Evolutionary conservation across 176 grass and related monocot genomes (phyloP).

Genomic region (Oryza meyeriana): DNA sequence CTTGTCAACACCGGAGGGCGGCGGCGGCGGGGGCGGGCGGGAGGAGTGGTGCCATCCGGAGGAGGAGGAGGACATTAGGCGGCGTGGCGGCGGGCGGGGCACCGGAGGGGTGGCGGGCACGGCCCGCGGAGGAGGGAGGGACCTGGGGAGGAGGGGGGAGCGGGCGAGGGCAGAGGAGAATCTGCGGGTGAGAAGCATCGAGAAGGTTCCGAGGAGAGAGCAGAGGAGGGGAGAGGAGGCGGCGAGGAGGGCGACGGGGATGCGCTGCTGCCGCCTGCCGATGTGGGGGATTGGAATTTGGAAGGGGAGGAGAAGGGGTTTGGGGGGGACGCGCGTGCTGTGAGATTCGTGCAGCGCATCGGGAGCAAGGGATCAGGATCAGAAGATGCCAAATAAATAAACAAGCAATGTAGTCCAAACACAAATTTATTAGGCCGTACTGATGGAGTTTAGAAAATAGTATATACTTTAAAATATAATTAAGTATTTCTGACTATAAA

Average conservation of each 20-base stretch:
- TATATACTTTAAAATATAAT: no score
- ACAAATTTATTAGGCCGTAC: no score
- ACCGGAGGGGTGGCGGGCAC: slow-evolving; percentile 7
- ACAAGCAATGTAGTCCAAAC: no score
- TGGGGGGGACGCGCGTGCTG: background rate
- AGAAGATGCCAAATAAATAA: no score
- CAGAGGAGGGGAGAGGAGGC: background rate
- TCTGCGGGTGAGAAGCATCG: slow-evolving; percentile 62
- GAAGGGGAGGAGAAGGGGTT: background rate
- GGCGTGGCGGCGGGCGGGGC: background rate
- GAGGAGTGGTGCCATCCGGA: slow-evolving; percentile 43
- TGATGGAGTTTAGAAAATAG: no score
- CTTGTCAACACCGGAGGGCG: slow-evolving; percentile 45
- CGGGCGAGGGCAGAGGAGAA: slow-evolving; percentile 53
- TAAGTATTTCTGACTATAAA: no score
- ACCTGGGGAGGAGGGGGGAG: slow-evolving; percentile 31
- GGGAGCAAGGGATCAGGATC: background rate
- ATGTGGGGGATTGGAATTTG: slow-evolving; percentile 12
- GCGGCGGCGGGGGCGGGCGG: slow-evolving; percentile 35
- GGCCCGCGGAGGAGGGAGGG: slow-evolving; percentile 13
- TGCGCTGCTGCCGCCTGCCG: background rate
- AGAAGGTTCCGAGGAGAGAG: slow-evolving; percentile 12
- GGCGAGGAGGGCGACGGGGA: background rate
- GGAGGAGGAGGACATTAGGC: slow-evolving; percentile 36
- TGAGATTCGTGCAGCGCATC: background rate